Evolutionary conservation across 73 alveolate genomes (phyloP), one percentile per base, ranked within the genome.

Genomic region (Paraurostyla sp.): DNA sequence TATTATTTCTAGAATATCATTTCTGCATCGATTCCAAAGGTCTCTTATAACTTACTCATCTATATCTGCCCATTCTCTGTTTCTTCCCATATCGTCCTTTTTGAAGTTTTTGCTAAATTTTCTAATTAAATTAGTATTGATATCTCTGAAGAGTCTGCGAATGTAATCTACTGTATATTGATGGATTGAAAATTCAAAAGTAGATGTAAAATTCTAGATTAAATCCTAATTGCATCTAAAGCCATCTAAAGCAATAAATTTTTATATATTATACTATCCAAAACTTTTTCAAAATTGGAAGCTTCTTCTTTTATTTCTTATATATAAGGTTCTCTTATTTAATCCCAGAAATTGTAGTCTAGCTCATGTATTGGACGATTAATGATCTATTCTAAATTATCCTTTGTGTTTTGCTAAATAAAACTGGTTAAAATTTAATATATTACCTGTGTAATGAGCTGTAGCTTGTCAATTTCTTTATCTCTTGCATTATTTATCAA

Each of bases 291-390:
- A 45, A 86, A 63, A 13, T 83, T 83, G 42, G 76, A 86, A 18
- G 65, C 89, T 20, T 62, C 20, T 1, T 68, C 92, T 27, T n/a
- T 41, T 16, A 90, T n/a, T 33, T 38, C 87, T 18, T 52, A 18
- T 32, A 45, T 59, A 51, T 76, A 90, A 0, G 80, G 86, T 23
- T 68, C 23, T 9, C 54, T 90, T 20, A 90, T 82, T n/a, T 42
- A 46, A 41, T 52, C 84, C 95, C 95, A 90, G 90, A 90, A 90
- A 33, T 63, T 87, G 18, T 33, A 54, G 22, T 90, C 90, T 11
- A 90, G 48, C 16, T 81, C 58, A 29, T 33, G 41, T 40, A 90
- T 90, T 38, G 95, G 92, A 0, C 18, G 73, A 35, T 76, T 71
- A 23, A 85, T 62, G 18, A 85, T 71, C 38, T 63, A 63, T 50